Evolutionary conservation across 129 eudicot genomes (phyloP), one percentile per base, ranked within the genome.

Genomic region (Helichrysum umbraculigerum): DNA sequence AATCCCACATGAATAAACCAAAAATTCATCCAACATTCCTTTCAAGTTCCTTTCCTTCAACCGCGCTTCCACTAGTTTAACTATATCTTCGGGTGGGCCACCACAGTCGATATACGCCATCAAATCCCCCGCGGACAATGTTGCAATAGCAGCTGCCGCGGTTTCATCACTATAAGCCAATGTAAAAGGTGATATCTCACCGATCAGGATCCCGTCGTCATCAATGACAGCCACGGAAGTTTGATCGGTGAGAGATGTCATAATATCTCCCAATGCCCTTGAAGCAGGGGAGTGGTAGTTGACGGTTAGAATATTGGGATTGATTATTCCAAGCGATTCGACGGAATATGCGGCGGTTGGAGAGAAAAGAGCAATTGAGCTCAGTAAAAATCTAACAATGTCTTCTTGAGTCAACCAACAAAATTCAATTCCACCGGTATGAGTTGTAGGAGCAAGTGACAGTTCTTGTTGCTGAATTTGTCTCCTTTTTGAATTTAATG

Each of bases 331-430:
- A 1, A 92, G 89, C 0, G 83, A 21, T 9, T 87, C 87, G 42
- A 92, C 76, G 7, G 96, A 77, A n/a, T 72, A 82, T 0, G 96
- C 84, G 0, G 87, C 81, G 7, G 83, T 79, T 0, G 93, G 88
- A 14, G 96, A 85, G 78, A 92, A 92, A 2, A 86, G 82, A 15
- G 87, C 93, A 32, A 92, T 89, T 78, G 93, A 84, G 78, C 87
- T 86, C 32, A 92, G 77, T 20, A 92, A 75, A 87, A 89, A 92
- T 17, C 91, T 54, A n/a, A 89, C 74, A 10, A 92, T 85, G 51
- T 92, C 98, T 76, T 89, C 96, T 71, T 87, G 96, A 4, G 98
- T 89, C 61, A 92, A 61, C 96, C 98, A 92, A 66, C 98, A 92
- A 79, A 75, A 92, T 78, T 89, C 90, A 6, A 47, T 82, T 51